These are phyloP conservation scores for Pseudoneurospora amorphoporcata DNA, from an alignment of 495 filamentous ascomycete genomes.

Conservation along the genomic window DNA sequence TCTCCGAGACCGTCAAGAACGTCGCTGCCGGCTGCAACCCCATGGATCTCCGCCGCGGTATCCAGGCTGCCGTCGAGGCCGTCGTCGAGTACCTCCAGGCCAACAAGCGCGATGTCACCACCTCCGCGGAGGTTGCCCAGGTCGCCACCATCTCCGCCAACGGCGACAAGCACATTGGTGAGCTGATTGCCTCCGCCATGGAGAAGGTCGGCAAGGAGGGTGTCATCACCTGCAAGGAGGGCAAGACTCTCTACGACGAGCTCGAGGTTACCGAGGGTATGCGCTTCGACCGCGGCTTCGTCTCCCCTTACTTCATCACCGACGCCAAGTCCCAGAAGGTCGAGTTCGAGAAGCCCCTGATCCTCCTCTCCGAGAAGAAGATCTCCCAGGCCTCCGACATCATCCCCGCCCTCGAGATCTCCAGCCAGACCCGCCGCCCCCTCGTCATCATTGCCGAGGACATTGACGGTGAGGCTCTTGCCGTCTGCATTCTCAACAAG, in stretches of 20 bases:
- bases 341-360: slow-evolving; percentile 98
- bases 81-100: slow-evolving; percentile 87
- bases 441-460: slow-evolving; percentile 98
- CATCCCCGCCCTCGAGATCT: slow-evolving; percentile 92
- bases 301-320: slow-evolving; percentile 99
- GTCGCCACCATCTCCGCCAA: slow-evolving; percentile 97
- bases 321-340: slow-evolving; percentile 97
- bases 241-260: slow-evolving; percentile 96
- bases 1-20: slow-evolving; percentile 99
- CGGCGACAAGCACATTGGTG: slow-evolving; percentile 90
- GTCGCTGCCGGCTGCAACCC: slow-evolving; percentile 99
- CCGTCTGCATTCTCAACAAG: slow-evolving; percentile 99
- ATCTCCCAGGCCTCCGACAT: slow-evolving; percentile 98
- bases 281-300: slow-evolving; percentile 97
- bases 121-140: slow-evolving; percentile 92
- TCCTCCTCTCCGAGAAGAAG: slow-evolving; percentile 99
- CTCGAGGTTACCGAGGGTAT: slow-evolving; percentile 98
- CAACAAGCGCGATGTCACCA: slow-evolving; percentile 96
- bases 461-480: slow-evolving; percentile 96
- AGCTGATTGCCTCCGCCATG: slow-evolving; percentile 95
- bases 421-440: slow-evolving; percentile 87
- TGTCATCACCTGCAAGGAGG: slow-evolving; percentile 99
- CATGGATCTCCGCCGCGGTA: slow-evolving; percentile 95
- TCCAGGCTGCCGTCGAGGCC: slow-evolving; percentile 89
- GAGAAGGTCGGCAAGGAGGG: slow-evolving; percentile 99